Evolutionary conservation across 164 flowering plant species (phyloP), one percentile per base, ranked within the genome.

Genomic region (Echeveria elegans): DNA sequence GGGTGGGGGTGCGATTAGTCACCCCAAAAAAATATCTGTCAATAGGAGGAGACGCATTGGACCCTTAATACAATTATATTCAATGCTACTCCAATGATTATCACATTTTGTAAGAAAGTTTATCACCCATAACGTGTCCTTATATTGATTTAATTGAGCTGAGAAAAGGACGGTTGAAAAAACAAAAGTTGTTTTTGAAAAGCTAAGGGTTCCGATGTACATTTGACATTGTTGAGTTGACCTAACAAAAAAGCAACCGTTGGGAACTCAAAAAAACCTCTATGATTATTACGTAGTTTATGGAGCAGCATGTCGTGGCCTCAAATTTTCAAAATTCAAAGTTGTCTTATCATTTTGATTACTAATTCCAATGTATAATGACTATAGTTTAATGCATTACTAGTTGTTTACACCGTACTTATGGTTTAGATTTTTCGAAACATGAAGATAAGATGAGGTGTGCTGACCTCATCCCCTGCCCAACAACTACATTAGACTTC

Each of bases 261-360:
- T 56, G 61, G 61, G 19, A 56, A 28, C 30, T 56, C 32, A 56
- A 56, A 56, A 53, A 56, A 56, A 24, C 18, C 0, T 1, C 16
- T 23, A 9, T 11, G 12, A 19, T 4, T 56, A 29, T 12, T 26
- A 15, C 28, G 26, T 7, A 52, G 23, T 6, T 43, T 56, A 11
- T 56, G 5, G 32, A 26, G 3, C 61, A 56, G 19, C 61, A 56
- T 56, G 61, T 56, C 32, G n/a, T 11, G 32, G 58, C 58, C 29
- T 21, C 31, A 56, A 56, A 32, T 56, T 56, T 56, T 56, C 61
- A 56, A 56, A 56, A 56, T 56, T 56, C 61, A 56, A 56, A 56
- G 32, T 56, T 7, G 15, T 6, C 28, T 11, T 52, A 23, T 23
- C 53, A 6, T 1, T 5, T 52, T 9, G 8, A 52, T 6, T 2